Conservation (phyloP, 805 yeast species). For the Pichia ethanolica region DNA sequence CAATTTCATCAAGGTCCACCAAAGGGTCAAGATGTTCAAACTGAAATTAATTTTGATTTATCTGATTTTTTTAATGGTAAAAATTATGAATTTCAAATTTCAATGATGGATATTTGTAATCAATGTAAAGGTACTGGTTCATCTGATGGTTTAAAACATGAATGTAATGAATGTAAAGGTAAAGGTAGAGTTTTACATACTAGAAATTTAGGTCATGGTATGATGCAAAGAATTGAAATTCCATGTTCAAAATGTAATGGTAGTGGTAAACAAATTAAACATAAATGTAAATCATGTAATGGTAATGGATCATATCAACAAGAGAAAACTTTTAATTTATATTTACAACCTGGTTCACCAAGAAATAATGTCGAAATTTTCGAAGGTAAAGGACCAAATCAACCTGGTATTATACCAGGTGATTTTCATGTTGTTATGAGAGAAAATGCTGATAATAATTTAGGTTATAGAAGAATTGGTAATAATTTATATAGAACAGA, state of each 20-base stretch:
- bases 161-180: slow-evolving; percentile 69
- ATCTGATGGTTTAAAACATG: slow-evolving; percentile 61
- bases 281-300: slow-evolving; percentile 60
- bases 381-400: slow-evolving; percentile 74
- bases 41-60: slow-evolving; percentile 49
- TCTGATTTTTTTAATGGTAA: slow-evolving; percentile 68
- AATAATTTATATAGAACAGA: slow-evolving; percentile 74
- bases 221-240: slow-evolving; percentile 79
- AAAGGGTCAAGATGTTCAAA: slow-evolving; percentile 56
- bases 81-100: slow-evolving; percentile 49
- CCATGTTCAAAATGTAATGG: slow-evolving; percentile 80
- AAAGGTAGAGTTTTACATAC: slow-evolving; percentile 58
- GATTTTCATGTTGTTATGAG: slow-evolving; percentile 56
- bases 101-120: slow-evolving; percentile 69
- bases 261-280: slow-evolving; percentile 55
- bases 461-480: slow-evolving; percentile 85
- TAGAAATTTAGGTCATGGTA: slow-evolving; percentile 80
- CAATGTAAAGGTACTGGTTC: slow-evolving; percentile 83
- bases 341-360: slow-evolving; percentile 63
- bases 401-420: slow-evolving; percentile 79
- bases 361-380: slow-evolving; percentile 51
- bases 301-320: slow-evolving; percentile 62
- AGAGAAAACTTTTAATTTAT: slow-evolving; percentile 49
- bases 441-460: slow-evolving; percentile 48
- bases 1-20: slow-evolving; percentile 31